phyloP scores from a whole-genome alignment of 192 early-diverging fungal genomes.

The Linnemannia exigua region DNA sequence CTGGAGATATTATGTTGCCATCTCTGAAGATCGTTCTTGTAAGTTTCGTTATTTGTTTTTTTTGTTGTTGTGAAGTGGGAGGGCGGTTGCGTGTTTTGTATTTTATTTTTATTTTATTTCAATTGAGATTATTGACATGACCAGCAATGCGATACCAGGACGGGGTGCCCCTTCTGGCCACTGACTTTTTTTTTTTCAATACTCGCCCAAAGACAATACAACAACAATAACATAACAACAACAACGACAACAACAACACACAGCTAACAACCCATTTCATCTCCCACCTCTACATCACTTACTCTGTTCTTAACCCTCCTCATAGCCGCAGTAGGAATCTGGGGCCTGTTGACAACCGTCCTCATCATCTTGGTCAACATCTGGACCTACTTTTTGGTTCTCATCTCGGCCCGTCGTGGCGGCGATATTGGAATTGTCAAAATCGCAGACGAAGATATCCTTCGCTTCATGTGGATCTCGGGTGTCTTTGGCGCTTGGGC shows the following conservation, averaged over 20 bases:
- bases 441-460: constrained; percentile 34
- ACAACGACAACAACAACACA: neutral
- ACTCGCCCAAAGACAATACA: no score
- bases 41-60: neutral
- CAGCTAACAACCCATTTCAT: neutral
- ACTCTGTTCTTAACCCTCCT: neutral
- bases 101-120: no score
- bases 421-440: constrained; percentile 50
- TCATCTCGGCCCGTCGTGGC: constrained; percentile 13
- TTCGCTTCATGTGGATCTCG: constrained; percentile 34
- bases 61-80: no score
- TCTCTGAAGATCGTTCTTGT: constrained; percentile 9
- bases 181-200: neutral
- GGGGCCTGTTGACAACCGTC: constrained; percentile 37
- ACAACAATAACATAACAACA: no score
- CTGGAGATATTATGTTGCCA: constrained; percentile 32
- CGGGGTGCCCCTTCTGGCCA: no score
- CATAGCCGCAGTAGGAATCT: constrained; percentile 16
- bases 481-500: constrained; percentile 51
- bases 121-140: no score
- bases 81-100: no score
- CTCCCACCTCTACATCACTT: neutral
- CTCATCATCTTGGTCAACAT: constrained; percentile 29
- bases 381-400: constrained; percentile 49
- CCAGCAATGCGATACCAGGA: no score